These are phyloP conservation scores for Cryptomeria japonica DNA, from an alignment of 75 land plant species.

Conservation along the genomic window DNA sequence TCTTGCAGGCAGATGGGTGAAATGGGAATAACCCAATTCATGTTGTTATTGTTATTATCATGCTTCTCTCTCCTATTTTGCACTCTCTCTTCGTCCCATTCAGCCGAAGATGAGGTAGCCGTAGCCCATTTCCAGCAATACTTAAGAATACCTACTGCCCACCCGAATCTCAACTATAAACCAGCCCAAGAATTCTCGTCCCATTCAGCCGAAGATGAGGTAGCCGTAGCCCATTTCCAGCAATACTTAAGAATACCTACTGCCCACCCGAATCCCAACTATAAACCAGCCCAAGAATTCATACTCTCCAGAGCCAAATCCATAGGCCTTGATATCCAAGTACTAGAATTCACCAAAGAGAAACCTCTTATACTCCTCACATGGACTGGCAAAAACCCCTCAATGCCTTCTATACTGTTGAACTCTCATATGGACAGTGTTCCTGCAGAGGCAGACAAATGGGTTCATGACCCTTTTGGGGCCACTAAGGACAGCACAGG, in stretches of 20 bases:
- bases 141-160: constrained; percentile 79
- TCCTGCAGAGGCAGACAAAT: constrained; percentile 73
- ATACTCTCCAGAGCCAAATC: constrained; percentile 45
- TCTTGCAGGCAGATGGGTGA: neutral
- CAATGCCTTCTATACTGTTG: constrained; percentile 76
- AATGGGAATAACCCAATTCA: neutral
- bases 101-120: constrained; percentile 29
- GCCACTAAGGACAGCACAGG: constrained; percentile 50
- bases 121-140: constrained; percentile 63
- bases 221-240: constrained; percentile 58
- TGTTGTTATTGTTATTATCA: neutral
- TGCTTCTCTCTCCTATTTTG: neutral
- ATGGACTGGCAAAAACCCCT: constrained; percentile 71
- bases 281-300: constrained; percentile 55
- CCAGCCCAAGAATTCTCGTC: constrained; percentile 55
- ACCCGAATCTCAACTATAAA: constrained; percentile 79
- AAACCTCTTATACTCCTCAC: constrained; percentile 81
- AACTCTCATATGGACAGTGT: constrained; percentile 92
- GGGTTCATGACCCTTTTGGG: constrained; percentile 68
- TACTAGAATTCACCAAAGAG: constrained; percentile 54
- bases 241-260: constrained; percentile 76
- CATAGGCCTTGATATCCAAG: constrained; percentile 50
- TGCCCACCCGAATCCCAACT: constrained; percentile 84
- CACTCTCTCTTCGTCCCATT: neutral
- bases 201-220: constrained; percentile 20